These are phyloP conservation scores for Sporisorium sorghi DNA, from an alignment of 1,284 basidiomycete genomes.

Conservation along the genomic window DNA sequence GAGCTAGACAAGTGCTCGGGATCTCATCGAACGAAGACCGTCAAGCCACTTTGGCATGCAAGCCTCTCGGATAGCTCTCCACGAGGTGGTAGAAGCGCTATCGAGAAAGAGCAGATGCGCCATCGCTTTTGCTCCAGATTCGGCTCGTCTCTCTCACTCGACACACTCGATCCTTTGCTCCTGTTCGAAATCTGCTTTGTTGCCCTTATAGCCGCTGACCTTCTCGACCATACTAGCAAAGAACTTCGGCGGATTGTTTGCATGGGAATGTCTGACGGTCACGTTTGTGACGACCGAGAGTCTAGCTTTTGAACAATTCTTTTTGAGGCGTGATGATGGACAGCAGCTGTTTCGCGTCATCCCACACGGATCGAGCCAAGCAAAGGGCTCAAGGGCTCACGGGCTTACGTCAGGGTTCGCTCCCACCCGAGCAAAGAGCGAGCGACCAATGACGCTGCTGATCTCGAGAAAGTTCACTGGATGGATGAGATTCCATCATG, in stretches of 20 bases:
- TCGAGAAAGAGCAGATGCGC: background rate
- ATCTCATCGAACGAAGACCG: background rate
- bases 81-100: background rate
- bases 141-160: background rate
- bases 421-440: constrained; percentile 14
- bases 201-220: too few relatives aligned
- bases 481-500: too few relatives aligned
- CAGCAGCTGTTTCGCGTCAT: constrained; percentile 2
- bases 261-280: too few relatives aligned
- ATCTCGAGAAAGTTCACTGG: background rate
- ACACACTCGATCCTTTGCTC: background rate
- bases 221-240: too few relatives aligned
- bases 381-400: constrained; percentile 19
- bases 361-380: constrained; percentile 8
- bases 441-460: too few relatives aligned
- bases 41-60: background rate
- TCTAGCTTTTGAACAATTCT: too few relatives aligned
- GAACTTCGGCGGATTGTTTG: too few relatives aligned
- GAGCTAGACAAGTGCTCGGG: background rate
- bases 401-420: constrained; percentile 47
- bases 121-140: background rate
- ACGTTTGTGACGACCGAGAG: too few relatives aligned
- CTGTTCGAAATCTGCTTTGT: too few relatives aligned
- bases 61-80: background rate
- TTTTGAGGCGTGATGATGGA: constrained; percentile 4